Evolutionary conservation across 306 rosid species (phyloP).

Genomic region (Ormosia emarginata): DNA sequence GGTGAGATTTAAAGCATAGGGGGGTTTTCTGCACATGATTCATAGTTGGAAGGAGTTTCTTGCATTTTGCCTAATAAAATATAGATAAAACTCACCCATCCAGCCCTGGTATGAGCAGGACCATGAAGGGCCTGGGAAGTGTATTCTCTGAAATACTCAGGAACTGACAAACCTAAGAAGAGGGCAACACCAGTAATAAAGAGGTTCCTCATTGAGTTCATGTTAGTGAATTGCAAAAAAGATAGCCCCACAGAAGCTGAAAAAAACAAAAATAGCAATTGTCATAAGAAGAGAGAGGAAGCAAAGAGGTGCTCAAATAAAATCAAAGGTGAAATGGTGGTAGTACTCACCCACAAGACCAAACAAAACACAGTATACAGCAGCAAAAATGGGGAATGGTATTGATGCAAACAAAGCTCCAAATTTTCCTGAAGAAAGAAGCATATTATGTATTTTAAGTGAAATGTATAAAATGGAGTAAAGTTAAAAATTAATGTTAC

Average conservation of each 20-base stretch:
- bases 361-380: constrained; percentile 84
- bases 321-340: neutral
- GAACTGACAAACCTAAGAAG: constrained; percentile 86
- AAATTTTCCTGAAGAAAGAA: constrained; percentile 69
- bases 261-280: neutral
- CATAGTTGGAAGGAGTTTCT: too few relatives aligned
- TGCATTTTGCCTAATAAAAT: too few relatives aligned
- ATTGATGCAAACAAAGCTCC: constrained; percentile 95
- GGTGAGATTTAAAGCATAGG: too few relatives aligned
- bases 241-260: constrained; percentile 95
- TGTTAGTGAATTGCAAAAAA: constrained; percentile 95
- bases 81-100: constrained; percentile 70
- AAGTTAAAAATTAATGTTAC: neutral
- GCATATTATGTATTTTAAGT: neutral
- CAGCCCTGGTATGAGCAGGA: constrained; percentile 87
- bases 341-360: constrained; percentile 79
- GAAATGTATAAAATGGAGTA: neutral
- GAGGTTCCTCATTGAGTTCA: constrained; percentile 97
- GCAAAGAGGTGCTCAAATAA: neutral
- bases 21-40: too few relatives aligned
- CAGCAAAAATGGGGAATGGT: constrained; percentile 91
- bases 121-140: constrained; percentile 72
- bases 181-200: constrained; percentile 79
- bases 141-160: constrained; percentile 81
- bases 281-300: constrained; percentile 12